Evolutionary conservation across 306 rosid species (phyloP), one percentile per base, ranked within the genome.

Genomic region (Acacia confusa): DNA sequence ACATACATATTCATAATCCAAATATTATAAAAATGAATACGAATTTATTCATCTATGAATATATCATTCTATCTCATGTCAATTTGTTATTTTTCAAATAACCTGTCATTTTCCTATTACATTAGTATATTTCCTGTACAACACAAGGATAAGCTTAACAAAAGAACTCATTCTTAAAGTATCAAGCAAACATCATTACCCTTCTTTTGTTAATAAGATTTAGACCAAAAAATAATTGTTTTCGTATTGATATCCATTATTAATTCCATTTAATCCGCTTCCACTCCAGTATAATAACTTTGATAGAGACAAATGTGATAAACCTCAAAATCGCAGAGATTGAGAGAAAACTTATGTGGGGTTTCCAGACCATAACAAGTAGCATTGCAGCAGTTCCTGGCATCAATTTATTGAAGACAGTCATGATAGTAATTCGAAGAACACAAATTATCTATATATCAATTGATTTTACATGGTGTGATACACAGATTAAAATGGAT

Each of bases 371-470:
- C 88, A 92, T 87, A 82, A 96, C 88, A 73, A 96, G 98, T 74
- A 96, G 86, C 97, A 96, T 88, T 50, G 93, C 94, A 88, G 98
- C 99, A 81, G 97, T 93, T 92, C 99, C 98, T 93, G 87, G 72
- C 58, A 84, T 72, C 72, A 87, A 63, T 75, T 50, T 27, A 76
- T 57, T 34, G 53, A 74, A 55, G 77, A 79, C 48, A 83, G 36
- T 48, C 41, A 61, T 34, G 38, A 41, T 12, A 72, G 70, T 43
- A 87, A 64, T 58, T 32, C 72, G 22, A 20, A 60, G 34, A 75
- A 69, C 55, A 38, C 61, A 53, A 58, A 32, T 16, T 41, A 79
- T 41, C 75, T 28, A 68, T 73, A 43, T 60, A 71, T 72, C 69
- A 78, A 77, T 50, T 76, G 73, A 76, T 55, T 69, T 57, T 64